A percentile compares a stretch with the other conserved stretches of the same genome.
Conservation (phyloP, 2,329 filamentous ascomycete genomes). For the Ophiostoma angusticollis region DNA sequence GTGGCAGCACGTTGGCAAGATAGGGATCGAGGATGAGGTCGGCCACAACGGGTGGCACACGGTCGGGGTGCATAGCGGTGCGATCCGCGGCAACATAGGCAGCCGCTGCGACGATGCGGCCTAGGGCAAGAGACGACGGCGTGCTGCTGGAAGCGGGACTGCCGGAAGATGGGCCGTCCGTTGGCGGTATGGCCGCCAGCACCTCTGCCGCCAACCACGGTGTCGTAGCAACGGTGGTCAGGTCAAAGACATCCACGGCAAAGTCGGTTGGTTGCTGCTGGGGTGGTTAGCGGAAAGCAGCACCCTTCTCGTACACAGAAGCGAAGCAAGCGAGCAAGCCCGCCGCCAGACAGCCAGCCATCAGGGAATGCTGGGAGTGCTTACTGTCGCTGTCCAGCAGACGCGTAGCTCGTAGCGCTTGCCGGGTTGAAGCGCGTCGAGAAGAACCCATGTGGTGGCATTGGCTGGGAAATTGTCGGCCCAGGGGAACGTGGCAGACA, state of each 20-base stretch:
- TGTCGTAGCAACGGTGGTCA: slow-evolving; percentile 48
- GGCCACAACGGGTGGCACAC: slow-evolving; percentile 59
- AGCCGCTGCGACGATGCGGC: slow-evolving; percentile 63
- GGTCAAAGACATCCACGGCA: slow-evolving; percentile 49
- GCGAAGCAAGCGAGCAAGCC: no score
- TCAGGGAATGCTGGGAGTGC: background rate
- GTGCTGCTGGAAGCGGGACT: no score
- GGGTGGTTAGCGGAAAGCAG: no score
- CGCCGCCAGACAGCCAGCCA: slow-evolving; percentile 1
- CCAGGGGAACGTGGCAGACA: slow-evolving; percentile 57
- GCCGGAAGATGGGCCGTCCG: no score
- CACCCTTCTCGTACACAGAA: no score
- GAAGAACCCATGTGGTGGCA: slow-evolving; percentile 66
- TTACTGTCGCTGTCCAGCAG: slow-evolving; percentile 85
- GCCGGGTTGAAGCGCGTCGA: slow-evolving; percentile 55
- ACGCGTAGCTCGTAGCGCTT: slow-evolving; percentile 82
- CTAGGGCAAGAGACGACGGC: slow-evolving; percentile 47
- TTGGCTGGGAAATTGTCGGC: slow-evolving; percentile 38
- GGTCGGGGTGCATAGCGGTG: slow-evolving; percentile 51
- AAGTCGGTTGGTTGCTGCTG: slow-evolving; percentile 76
- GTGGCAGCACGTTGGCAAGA: slow-evolving; percentile 59
- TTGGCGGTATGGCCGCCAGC: no score
- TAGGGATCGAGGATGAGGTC: slow-evolving; percentile 84
- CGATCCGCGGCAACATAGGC: slow-evolving; percentile 72
- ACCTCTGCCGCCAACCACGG: slow-evolving; percentile 50